Evolutionary conservation across 208 protist genomes (phyloP).

Genomic region (Acanthamoeba lenticulata): DNA sequence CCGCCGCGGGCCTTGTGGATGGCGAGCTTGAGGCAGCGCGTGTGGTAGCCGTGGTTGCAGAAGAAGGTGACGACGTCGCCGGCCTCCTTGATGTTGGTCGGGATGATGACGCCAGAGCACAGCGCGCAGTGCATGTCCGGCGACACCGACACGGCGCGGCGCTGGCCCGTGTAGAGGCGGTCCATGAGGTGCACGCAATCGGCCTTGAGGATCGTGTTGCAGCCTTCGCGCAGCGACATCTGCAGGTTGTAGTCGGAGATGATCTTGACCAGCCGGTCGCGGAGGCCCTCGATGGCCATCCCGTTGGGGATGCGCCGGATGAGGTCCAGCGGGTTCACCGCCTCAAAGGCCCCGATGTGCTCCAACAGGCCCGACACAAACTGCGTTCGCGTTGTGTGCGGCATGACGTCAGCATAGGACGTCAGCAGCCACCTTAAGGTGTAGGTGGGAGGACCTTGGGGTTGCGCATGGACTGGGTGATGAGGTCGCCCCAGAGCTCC

Average conservation of each 20-base stretch:
- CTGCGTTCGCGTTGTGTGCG: too few relatives aligned
- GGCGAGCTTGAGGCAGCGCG: slow-evolving; percentile 37
- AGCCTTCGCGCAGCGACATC: slow-evolving; percentile 82
- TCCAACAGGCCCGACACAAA: slow-evolving; percentile 85
- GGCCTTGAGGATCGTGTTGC: slow-evolving; percentile 78
- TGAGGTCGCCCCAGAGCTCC: slow-evolving; percentile 89
- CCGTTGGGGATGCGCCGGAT: slow-evolving; percentile 80
- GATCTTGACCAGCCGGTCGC: slow-evolving; percentile 86
- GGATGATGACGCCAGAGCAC: slow-evolving; percentile 23
- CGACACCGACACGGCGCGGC: background rate
- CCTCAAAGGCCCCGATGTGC: slow-evolving; percentile 82
- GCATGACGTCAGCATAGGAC: too few relatives aligned
- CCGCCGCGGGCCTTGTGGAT: slow-evolving; percentile 3
- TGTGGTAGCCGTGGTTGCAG: slow-evolving; percentile 63
- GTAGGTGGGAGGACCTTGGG: background rate
- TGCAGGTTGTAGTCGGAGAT: slow-evolving; percentile 86
- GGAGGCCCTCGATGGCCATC: slow-evolving; percentile 82
- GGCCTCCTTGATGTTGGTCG: background rate
- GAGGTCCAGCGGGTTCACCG: slow-evolving; percentile 84
- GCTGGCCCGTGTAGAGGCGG: background rate
- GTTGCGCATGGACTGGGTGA: slow-evolving; percentile 85
- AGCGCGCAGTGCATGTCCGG: slow-evolving; percentile 41
- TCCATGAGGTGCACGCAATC: slow-evolving; percentile 80
- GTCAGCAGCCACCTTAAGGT: too few relatives aligned
- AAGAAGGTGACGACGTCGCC: slow-evolving; percentile 62